Evolutionary conservation across 2,329 filamentous ascomycete genomes (phyloP), one percentile per base, ranked within the genome.

Genomic region (Dendryphion nanum): DNA sequence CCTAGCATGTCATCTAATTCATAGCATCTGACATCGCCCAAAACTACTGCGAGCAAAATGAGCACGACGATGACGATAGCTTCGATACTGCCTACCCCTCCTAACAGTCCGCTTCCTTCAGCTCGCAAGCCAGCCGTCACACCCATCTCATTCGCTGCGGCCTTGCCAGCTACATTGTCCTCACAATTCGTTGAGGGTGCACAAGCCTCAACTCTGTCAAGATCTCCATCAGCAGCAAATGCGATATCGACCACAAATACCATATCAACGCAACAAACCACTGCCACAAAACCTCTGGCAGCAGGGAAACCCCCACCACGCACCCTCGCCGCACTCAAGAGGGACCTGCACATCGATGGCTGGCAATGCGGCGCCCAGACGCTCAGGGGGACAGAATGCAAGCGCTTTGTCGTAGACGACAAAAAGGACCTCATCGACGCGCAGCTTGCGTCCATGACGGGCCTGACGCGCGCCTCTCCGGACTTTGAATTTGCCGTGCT

Each of bases 341-440:
- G n/a, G n/a, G 38, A 41, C 34, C 33, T 41, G 5, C 33, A 29
- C 34, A 37, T 41, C 26, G 18, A 29, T 21, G 38, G 23, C 34
- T 32, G 33, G 38, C 33, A 30, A 41, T 41, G 38, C 34, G 38
- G 38, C 21, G 38, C 33, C 33, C 38, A 30, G 32, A 40, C 38
- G 24, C 21, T 8, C 14, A 29, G 13, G 18, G 17, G 29, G 5
- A 37, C 32, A 28, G 16, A 30, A 30, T 40, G 38, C 33, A 10
- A 30, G 38, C 24, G 15, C 23, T 30, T 21, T 31, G 23, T 40
- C 23, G 12, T 18, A 28, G 10, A 30, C 16, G 5, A 19, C 33
- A 40, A 32, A 13, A 40, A 37, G 33, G 18, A 20, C 32, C 32
- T 21, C 10, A 35, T 35, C 15, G 33, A 35, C 19, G 17, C 33